phyloP scores from a whole-genome alignment of 1,284 basidiomycete species.

The Ganoderma resinaceum region DNA sequence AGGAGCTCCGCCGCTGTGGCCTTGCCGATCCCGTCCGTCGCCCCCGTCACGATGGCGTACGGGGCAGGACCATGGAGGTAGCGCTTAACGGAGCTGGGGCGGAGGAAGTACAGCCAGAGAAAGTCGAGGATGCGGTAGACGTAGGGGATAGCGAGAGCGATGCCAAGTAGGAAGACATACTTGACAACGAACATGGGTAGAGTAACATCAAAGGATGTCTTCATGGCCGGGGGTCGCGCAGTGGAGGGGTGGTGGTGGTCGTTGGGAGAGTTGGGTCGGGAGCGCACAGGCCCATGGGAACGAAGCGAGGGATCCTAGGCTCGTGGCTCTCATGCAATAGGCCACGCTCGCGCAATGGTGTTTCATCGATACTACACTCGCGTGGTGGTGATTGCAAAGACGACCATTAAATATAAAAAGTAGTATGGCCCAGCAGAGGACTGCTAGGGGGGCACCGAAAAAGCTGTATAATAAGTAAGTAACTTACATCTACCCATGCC shows the following conservation, averaged over 20 bases:
- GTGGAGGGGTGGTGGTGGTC: neutral
- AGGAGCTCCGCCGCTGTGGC: constrained; percentile 38
- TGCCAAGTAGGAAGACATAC: constrained; percentile 24
- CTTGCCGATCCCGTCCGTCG: constrained; percentile 43
- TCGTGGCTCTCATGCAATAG: neutral
- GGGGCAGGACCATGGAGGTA: constrained; percentile 36
- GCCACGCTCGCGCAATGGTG: too few relatives aligned
- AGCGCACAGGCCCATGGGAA: neutral
- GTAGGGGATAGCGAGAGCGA: constrained; percentile 24
- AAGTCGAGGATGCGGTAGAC: constrained; percentile 33
- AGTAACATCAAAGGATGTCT: neutral
- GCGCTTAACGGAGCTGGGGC: constrained; percentile 32
- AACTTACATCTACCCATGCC: too few relatives aligned
- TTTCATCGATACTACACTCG: neutral
- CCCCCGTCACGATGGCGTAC: constrained; percentile 41
- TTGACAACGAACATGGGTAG: constrained; percentile 9
- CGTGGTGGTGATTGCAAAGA: neutral
- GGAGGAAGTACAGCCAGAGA: constrained; percentile 39
- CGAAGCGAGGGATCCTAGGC: neutral
- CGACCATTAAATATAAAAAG: neutral
- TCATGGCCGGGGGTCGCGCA: neutral
- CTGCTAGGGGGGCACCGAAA: too few relatives aligned
- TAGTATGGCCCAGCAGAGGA: too few relatives aligned
- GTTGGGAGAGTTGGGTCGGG: neutral
- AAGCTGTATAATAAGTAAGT: too few relatives aligned